Evolutionary conservation across 768 basidiomycete genomes (phyloP), one percentile per base, ranked within the genome.

Genomic region (Calocera viscosa): DNA sequence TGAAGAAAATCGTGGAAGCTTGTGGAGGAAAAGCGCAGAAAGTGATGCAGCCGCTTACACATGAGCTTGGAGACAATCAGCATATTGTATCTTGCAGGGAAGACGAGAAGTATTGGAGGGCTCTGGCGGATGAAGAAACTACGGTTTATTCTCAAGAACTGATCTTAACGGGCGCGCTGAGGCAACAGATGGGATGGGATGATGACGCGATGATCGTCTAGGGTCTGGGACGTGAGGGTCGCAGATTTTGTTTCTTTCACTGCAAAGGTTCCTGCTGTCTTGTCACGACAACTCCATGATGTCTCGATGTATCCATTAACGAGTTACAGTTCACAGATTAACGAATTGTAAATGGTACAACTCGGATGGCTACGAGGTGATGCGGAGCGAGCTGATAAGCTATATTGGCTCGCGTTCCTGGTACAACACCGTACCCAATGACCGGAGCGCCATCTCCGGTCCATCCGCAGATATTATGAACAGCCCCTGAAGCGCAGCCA

Each of bases 401-500:
- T 47, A 47, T 17, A 47, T 47, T 47, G 43, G 43, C 3, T 8
- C 19, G 43, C 43, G 43, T 24, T 47, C 43, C 43, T 47, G 43
- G 8, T 47, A 5, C 19, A 47, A 19, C 43, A 47, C 19, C 43
- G 8, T 24, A 5, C 24, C 24, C 19, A 47, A 19, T 24, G 24
- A 8, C 43, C 30, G 24, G 7, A 60, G 53, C n/a, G 76, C 76
- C 11, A 72, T 70, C 41, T 39, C 47, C 22, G 72, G 65, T 12
- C 63, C 64, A 14, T 64, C 64, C 32, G 77, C 77, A 72, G 83
- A 84, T 67, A 89, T 84, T 71, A 99, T 99, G 77, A 99, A 98
- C 35, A 90, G 83, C 22, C 96, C 96, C 72, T 99, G 96, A 68
- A 99, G 78, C 39, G 90, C 86, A 35, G 96, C 96, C 96, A 99